Percentiles rank a stretch among this genome's conserved stretches.
Conservation (phyloP, 1,139 yeast genomes). For the Candida tunisiensis region DNA sequence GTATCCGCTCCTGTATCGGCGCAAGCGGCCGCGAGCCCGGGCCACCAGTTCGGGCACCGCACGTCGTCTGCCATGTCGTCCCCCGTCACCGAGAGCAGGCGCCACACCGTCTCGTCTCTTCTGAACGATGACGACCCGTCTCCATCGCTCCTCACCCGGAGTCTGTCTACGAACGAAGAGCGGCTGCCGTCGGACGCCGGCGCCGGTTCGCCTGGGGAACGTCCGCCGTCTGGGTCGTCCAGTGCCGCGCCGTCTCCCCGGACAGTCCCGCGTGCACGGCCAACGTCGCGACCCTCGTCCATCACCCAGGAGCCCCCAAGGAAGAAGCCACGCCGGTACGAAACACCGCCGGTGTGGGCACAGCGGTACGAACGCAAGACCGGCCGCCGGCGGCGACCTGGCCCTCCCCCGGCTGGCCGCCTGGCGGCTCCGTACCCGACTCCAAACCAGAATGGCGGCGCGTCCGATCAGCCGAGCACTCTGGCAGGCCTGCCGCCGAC, state of each 20-base stretch:
- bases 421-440: not conserved
- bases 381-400: not conserved
- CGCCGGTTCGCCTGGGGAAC: too few species aligned
- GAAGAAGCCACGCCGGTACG: slow-evolving; percentile 1
- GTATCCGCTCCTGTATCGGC: too few species aligned
- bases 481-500: slow-evolving; percentile 21
- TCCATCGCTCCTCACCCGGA: too few species aligned
- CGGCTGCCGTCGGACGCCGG: too few species aligned
- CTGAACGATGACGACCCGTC: slow-evolving; percentile 10
- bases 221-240: too few species aligned
- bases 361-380: not conserved
- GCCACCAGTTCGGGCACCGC: slow-evolving; percentile 5
- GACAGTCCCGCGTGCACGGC: not conserved
- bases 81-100: slow-evolving; percentile 6
- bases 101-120: slow-evolving; percentile 14
- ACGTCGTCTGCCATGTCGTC: too few species aligned
- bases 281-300: not conserved
- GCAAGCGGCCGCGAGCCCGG: too few species aligned
- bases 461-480: not conserved
- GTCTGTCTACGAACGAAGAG: too few species aligned
- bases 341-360: slow-evolving; percentile 1
- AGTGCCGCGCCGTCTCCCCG: not conserved
- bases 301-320: not conserved
- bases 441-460: not conserved
- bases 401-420: not conserved